Conservation (phyloP, 116 monocot genomes). For the Posidonia oceanica region DNA sequence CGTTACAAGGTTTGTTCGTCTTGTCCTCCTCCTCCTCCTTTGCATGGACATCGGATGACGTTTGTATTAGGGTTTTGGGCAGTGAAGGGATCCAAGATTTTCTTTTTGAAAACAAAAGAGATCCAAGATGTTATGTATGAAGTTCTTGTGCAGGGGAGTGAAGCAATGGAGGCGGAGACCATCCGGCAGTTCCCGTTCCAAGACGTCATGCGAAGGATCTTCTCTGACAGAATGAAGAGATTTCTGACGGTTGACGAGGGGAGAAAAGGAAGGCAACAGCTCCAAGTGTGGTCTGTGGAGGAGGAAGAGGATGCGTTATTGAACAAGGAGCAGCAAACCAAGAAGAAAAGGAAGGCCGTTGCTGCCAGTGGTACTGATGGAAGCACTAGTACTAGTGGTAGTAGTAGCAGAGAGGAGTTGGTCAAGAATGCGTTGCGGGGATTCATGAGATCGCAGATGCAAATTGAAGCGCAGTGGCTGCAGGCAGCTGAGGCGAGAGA, state of each 20-base stretch:
- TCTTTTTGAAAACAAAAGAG: too few relatives aligned
- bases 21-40: not conserved
- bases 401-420: conserved; percentile 2
- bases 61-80: too few relatives aligned
- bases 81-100: too few relatives aligned
- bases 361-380: not conserved
- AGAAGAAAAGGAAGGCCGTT: conserved; percentile 14
- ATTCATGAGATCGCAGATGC: conserved; percentile 30
- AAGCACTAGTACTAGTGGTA: not conserved
- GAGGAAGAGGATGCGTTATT: conserved; percentile 11
- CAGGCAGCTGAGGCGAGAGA: conserved; percentile 36
- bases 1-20: conserved; percentile 54
- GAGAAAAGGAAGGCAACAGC: conserved; percentile 1
- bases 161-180: conserved; percentile 20
- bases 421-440: conserved; percentile 22
- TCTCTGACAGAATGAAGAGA: conserved; percentile 30
- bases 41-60: not conserved
- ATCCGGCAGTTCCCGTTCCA: conserved; percentile 40
- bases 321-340: conserved; percentile 3
- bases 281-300: conserved; percentile 6
- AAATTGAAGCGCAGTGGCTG: conserved; percentile 33
- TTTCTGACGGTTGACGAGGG: conserved; percentile 11
- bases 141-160: conserved; percentile 7
- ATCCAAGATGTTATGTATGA: too few relatives aligned
- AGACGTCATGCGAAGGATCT: conserved; percentile 47